phyloP scores from a whole-genome alignment of 495 filamentous ascomycete genomes.

The Cryomyces minteri region DNA sequence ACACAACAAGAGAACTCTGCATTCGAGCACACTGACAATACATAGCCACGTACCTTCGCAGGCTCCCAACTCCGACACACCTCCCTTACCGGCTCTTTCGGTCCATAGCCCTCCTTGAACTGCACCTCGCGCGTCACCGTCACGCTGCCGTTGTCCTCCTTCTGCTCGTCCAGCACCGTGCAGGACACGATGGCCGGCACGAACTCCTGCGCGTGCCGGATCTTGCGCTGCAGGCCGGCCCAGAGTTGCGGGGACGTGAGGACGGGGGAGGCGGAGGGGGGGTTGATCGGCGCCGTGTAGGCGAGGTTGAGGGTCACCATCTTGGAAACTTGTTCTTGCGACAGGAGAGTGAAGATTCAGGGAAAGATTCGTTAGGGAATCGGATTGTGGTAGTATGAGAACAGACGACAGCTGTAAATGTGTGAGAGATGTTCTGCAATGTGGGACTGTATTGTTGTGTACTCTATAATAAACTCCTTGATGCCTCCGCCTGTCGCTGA shows the following conservation, averaged over 20 bases:
- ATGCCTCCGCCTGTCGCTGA: too few species aligned
- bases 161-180: conserved; percentile 21
- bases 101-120: conserved; percentile 3
- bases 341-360: too few species aligned
- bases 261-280: conserved; percentile 19
- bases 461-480: too few species aligned
- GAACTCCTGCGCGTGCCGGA: conserved; percentile 30
- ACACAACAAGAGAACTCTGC: too few species aligned
- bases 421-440: too few species aligned
- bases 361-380: too few species aligned
- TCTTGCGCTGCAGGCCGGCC: conserved; percentile 31
- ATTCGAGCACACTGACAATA: background rate
- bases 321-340: background rate
- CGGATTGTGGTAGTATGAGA: too few species aligned
- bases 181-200: conserved; percentile 28
- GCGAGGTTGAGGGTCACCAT: conserved; percentile 27
- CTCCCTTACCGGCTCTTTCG: conserved; percentile 3
- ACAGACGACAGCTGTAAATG: too few species aligned
- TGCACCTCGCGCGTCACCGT: conserved; percentile 6
- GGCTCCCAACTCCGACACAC: conserved; percentile 6
- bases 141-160: conserved; percentile 14
- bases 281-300: conserved; percentile 34
- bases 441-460: too few species aligned
- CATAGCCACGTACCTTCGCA: conserved; percentile 10
- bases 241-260: conserved; percentile 30